Evolutionary conservation across 805 yeast species (phyloP).

Genomic region (Saccharomyces jurei): DNA sequence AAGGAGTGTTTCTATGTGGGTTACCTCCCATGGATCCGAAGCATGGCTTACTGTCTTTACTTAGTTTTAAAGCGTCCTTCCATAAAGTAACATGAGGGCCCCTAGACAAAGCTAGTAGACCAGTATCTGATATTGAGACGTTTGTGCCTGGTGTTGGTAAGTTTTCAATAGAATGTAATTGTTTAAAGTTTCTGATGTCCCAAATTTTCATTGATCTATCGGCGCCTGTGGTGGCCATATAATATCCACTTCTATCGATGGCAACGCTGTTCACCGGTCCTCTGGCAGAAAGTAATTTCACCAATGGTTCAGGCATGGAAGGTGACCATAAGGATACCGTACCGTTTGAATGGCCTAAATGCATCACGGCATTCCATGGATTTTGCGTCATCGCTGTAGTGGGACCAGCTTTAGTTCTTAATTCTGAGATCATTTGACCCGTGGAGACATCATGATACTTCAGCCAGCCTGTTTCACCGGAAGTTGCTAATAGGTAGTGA

Average conservation of each 20-base stretch:
- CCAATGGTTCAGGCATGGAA: conserved; percentile 74
- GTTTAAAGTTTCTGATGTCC: conserved; percentile 83
- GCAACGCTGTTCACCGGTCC: conserved; percentile 87
- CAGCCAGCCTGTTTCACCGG: conserved; percentile 82
- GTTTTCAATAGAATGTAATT: conserved; percentile 50
- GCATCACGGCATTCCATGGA: conserved; percentile 93
- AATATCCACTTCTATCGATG: conserved; percentile 82
- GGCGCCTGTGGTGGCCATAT: conserved; percentile 89
- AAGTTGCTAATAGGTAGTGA: conserved; percentile 78
- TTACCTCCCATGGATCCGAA: conserved; percentile 31
- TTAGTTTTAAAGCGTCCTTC: conserved; percentile 66
- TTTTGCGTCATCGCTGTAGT: conserved; percentile 82
- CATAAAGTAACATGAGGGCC: conserved; percentile 92
- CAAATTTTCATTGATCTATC: conserved; percentile 81
- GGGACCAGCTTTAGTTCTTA: conserved; percentile 84
- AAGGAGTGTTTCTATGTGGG: conserved; percentile 51
- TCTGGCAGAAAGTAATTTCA: conserved; percentile 66
- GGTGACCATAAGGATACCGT: conserved; percentile 93
- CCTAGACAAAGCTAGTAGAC: conserved; percentile 83
- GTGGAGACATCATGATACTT: conserved; percentile 95
- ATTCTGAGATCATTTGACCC: conserved; percentile 75
- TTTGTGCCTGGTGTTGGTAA: conserved; percentile 81
- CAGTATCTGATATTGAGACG: conserved; percentile 77
- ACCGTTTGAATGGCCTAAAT: conserved; percentile 89
- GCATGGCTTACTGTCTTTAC: conserved; percentile 42